Evolutionary conservation across 1,284 basidiomycete species (phyloP).

Genomic region (Veloporphyrellus conicus): DNA sequence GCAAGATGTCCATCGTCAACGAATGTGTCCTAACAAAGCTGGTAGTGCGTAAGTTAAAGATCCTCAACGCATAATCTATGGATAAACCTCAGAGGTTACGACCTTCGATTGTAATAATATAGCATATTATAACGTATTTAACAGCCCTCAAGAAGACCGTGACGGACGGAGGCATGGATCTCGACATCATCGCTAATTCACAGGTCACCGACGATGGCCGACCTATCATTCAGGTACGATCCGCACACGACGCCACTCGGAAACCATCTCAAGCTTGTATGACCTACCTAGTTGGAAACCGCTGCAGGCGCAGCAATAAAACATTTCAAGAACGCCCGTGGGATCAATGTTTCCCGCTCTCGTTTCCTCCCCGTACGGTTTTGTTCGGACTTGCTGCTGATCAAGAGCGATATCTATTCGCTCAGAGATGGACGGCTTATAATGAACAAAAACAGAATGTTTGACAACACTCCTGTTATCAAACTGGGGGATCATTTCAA

Average conservation of each 20-base stretch:
- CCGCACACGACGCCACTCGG: too few relatives aligned
- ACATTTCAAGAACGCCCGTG: slow-evolving; percentile 92
- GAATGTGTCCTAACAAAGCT: too few relatives aligned
- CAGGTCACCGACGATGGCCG: slow-evolving; percentile 86
- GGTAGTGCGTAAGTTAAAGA: slow-evolving; percentile 90
- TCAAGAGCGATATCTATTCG: slow-evolving; percentile 97
- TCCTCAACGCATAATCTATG: slow-evolving; percentile 98
- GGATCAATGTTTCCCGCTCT: slow-evolving; percentile 95
- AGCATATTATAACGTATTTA: too few relatives aligned
- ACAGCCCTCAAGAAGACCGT: slow-evolving; percentile 91
- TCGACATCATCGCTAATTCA: slow-evolving; percentile 93
- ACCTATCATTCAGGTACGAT: slow-evolving; percentile 66
- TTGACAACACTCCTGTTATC: slow-evolving; percentile 94
- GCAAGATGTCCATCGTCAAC: too few relatives aligned
- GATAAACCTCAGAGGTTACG: slow-evolving; percentile 84
- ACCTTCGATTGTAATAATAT: too few relatives aligned
- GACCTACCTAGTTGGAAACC: slow-evolving; percentile 89
- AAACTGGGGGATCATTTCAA: slow-evolving; percentile 94
- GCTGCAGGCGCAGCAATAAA: slow-evolving; percentile 98
- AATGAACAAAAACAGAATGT: slow-evolving; percentile 87
- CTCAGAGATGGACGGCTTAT: slow-evolving; percentile 92
- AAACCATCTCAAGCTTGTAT: too few relatives aligned
- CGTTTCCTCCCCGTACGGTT: slow-evolving; percentile 97
- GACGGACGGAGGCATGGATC: slow-evolving; percentile 87
- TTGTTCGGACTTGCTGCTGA: slow-evolving; percentile 87